Evolutionary conservation across 1,284 basidiomycete species (phyloP).

Genomic region (Heterobasidion annosum): DNA sequence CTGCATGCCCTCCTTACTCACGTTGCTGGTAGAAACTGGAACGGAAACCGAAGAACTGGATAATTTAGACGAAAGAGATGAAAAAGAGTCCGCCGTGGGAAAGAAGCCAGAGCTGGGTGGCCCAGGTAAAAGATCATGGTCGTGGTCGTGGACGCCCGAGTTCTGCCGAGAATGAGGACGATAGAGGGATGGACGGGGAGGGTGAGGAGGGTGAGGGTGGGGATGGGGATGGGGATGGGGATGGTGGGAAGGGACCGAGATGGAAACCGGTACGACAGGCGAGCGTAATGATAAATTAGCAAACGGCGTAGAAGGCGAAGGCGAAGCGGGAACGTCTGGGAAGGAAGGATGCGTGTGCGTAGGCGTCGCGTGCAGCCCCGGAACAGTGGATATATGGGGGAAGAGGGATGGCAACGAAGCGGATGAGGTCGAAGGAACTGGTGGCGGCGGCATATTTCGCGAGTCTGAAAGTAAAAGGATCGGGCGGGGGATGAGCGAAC

Average conservation of each 20-base stretch:
- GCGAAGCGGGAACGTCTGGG: conserved; percentile 7
- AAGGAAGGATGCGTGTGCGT: conserved; percentile 1
- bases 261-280: conserved; percentile 13
- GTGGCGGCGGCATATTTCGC: conserved; percentile 37
- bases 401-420: conserved; percentile 22
- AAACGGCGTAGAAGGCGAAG: conserved; percentile 24
- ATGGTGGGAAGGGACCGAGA: neutral
- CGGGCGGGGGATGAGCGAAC: neutral
- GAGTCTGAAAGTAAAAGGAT: conserved; percentile 12
- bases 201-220: neutral
- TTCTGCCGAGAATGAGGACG: conserved; percentile 6
- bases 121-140: neutral
- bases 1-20: neutral
- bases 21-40: neutral
- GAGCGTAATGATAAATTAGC: conserved; percentile 26
- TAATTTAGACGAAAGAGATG: conserved; percentile 13
- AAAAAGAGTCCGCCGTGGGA: neutral
- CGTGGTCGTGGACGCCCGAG: neutral
- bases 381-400: conserved; percentile 5
- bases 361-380: conserved; percentile 6
- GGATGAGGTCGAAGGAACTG: conserved; percentile 30
- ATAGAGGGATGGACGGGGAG: too few species aligned
- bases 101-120: conserved; percentile 1
- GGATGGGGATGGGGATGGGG: neutral
- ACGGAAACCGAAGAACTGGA: conserved; percentile 5